These are phyloP conservation scores for Chlamydomonas schloesseri DNA, from an alignment of 139 green algal species.

Conservation along the genomic window DNA sequence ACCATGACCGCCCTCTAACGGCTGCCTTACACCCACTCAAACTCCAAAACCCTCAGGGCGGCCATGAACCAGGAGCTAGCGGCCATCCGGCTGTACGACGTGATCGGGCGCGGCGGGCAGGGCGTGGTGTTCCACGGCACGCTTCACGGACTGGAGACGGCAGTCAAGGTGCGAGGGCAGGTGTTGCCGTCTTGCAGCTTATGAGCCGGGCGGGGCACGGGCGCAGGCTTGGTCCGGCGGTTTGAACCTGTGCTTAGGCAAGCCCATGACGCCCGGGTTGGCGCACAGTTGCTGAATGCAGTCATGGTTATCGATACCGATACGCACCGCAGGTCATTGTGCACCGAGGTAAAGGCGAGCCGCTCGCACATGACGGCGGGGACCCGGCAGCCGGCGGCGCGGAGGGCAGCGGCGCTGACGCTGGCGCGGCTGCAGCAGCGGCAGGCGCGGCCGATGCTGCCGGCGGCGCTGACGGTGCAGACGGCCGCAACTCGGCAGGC, in stretches of 20 bases:
- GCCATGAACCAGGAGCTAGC: conserved; percentile 18
- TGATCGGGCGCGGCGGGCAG: conserved; percentile 32
- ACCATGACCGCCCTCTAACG: too few species aligned
- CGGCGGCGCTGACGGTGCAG: not conserved
- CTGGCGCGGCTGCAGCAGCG: not conserved
- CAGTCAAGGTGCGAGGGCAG: conserved; percentile 46
- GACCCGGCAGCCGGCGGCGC: not conserved
- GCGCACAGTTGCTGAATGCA: too few species aligned
- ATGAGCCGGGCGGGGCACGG: too few species aligned
- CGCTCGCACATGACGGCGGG: conserved; percentile 13
- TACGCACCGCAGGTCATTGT: conserved; percentile 15
- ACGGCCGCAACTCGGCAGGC: not conserved
- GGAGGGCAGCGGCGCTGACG: not conserved
- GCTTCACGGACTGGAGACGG: conserved; percentile 34
- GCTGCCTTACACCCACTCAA: too few species aligned
- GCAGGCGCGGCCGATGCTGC: not conserved
- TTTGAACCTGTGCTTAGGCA: too few species aligned
- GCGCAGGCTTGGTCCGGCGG: too few species aligned
- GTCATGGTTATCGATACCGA: too few species aligned
- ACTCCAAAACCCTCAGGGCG: too few species aligned
- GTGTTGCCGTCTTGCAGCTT: too few species aligned
- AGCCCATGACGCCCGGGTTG: too few species aligned
- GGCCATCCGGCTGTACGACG: conserved; percentile 29
- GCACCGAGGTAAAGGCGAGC: conserved; percentile 27
- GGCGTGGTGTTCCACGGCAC: conserved; percentile 33